Percentiles rank a stretch among this genome's conserved stretches.
phyloP scores from a whole-genome alignment of 208 protist genomes.

The Lotmaria passim region DNA sequence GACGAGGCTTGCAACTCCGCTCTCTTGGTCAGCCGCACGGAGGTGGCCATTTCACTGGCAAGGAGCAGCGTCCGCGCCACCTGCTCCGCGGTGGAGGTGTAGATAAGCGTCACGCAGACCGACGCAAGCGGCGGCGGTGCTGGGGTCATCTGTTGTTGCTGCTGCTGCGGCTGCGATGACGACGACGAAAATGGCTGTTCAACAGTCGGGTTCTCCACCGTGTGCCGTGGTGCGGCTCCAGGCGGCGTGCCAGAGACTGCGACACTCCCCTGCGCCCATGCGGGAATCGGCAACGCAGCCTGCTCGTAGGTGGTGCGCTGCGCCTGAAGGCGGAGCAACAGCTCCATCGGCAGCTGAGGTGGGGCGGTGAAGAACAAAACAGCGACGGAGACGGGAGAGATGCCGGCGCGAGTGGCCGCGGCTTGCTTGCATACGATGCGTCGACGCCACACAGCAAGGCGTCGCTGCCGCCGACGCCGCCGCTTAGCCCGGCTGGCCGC shows the following conservation, averaged over 20 bases:
- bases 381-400: conserved; percentile 24
- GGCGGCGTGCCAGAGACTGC: background rate
- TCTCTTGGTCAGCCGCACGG: background rate
- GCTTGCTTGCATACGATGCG: conserved; percentile 20
- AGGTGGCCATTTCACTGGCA: conserved; percentile 3
- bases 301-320: conserved; percentile 1
- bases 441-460: conserved; percentile 5
- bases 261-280: conserved; percentile 11
- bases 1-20: background rate
- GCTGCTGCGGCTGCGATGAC: background rate
- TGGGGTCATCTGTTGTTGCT: background rate
- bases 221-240: background rate
- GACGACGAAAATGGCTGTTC: too few relatives aligned
- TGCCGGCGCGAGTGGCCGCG: conserved; percentile 5
- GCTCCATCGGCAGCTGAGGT: conserved; percentile 12
- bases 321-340: conserved; percentile 13
- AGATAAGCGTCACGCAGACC: conserved; percentile 37
- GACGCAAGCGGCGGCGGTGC: background rate
- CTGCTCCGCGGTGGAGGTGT: conserved; percentile 33
- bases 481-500: conserved; percentile 3
- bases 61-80: conserved; percentile 22
- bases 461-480: conserved; percentile 5
- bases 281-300: conserved; percentile 9
- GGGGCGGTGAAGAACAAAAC: conserved; percentile 32
- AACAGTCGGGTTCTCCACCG: background rate